These are phyloP conservation scores for Chaetomium olivaceum DNA, from an alignment of 2,329 filamentous ascomycete species.

Conservation along the genomic window DNA sequence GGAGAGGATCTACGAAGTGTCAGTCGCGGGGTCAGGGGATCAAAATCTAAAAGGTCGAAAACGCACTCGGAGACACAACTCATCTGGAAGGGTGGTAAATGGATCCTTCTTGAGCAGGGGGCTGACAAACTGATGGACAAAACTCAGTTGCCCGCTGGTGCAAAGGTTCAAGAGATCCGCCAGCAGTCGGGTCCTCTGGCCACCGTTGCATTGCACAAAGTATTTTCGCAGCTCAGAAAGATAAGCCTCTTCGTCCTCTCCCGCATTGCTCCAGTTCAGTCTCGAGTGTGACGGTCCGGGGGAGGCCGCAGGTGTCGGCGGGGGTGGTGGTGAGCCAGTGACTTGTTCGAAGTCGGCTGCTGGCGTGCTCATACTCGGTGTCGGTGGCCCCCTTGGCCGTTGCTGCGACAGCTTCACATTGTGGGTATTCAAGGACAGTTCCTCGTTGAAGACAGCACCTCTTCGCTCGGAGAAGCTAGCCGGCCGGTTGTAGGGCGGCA, in stretches of 20 bases:
- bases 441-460: constrained; percentile 59
- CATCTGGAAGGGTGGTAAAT: constrained; percentile 87
- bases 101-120: constrained; percentile 94
- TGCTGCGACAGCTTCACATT: constrained; percentile 55
- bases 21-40: constrained; percentile 20
- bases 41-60: not conserved
- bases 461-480: constrained; percentile 63
- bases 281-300: constrained; percentile 62
- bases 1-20: constrained; percentile 71
- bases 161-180: constrained; percentile 90
- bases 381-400: constrained; percentile 60
- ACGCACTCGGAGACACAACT: constrained; percentile 83
- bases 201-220: constrained; percentile 74
- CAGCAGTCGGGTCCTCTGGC: constrained; percentile 76
- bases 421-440: constrained; percentile 55
- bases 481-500: constrained; percentile 51
- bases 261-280: constrained; percentile 74
- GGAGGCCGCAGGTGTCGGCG: constrained; percentile 65
- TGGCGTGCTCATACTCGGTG: constrained; percentile 66
- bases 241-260: constrained; percentile 80
- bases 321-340: constrained; percentile 62
- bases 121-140: constrained; percentile 94
- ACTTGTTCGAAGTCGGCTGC: constrained; percentile 64
- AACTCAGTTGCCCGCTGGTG: constrained; percentile 91
- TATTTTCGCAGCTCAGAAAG: constrained; percentile 75